Evolutionary conservation across 805 yeast species (phyloP), one percentile per base, ranked within the genome.

Genomic region (Limtongozyma cylindracea): DNA sequence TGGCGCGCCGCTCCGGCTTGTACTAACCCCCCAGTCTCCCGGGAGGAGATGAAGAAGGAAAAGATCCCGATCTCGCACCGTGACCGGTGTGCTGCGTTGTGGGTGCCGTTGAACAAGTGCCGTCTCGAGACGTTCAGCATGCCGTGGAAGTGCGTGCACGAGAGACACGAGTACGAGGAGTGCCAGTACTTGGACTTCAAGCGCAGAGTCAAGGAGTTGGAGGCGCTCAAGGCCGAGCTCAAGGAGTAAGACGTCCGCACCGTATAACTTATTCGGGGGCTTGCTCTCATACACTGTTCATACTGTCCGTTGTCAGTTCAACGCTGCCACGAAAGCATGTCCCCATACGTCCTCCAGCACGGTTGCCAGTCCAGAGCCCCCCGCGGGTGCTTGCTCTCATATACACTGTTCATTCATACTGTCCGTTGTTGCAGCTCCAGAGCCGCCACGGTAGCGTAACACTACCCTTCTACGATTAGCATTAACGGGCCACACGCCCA

Each of bases 151-250:
- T 76, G 92, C 35, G 53, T 58, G 26, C 70, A 70, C 30, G 77
- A 70, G 47, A 64, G 78, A 41, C 91, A 77, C 34, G 66, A 56
- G 19, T 77, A 80, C 55, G 92, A 76, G 43, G 72, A 72, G 39
- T 76, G 92, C 43, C 73, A 76, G 45, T 71, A 71, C 41, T 44
- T 67, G 43, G 91, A 77, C 40, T 74, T 70, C 50, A 58, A 66
- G 41, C 62, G 88, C 50, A 62, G 92, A 46, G 74, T 71, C 26
- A 54, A 64, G 38, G 82, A 71, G 47, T 52, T 72, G 42, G 59
- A 63, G 36, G 56, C 54, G 26, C 46, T 55, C 32, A 68, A 65
- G 40, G 57, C 43, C 24, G 31, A 41, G 27, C 33, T 39, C 38
- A 9, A 9, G 5, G 10, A 9, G 11, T n/a, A n/a, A n/a, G n/a